Conservation (phyloP, 352 stramenopile genomes). For the Phytophthora nicotianae region DNA sequence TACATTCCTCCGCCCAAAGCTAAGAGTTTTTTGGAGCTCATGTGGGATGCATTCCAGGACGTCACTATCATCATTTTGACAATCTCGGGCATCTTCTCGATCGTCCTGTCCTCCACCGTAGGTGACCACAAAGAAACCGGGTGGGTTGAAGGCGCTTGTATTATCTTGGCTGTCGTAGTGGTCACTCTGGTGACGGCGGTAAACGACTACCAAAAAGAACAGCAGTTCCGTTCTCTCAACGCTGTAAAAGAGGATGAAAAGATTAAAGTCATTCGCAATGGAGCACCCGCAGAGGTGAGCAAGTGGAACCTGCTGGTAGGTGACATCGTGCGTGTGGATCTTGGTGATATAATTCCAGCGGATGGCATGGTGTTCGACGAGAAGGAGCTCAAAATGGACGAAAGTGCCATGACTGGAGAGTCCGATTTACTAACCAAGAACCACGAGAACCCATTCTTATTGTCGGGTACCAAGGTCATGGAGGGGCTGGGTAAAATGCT, state of each 20-base stretch:
- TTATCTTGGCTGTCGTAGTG: slow-evolving; percentile 87
- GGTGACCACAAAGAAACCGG: slow-evolving; percentile 51
- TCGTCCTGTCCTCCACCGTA: slow-evolving; percentile 63
- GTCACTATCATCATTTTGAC: slow-evolving; percentile 90
- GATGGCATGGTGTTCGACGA: slow-evolving; percentile 86
- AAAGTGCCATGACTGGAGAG: slow-evolving; percentile 91
- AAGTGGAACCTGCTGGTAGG: slow-evolving; percentile 87
- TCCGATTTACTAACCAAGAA: slow-evolving; percentile 83
- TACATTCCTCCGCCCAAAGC: slow-evolving; percentile 55
- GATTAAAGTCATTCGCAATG: slow-evolving; percentile 75
- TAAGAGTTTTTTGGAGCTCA: slow-evolving; percentile 72
- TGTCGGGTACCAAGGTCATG: slow-evolving; percentile 91
- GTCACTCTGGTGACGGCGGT: slow-evolving; percentile 84
- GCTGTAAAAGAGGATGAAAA: slow-evolving; percentile 73
- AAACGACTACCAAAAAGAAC: slow-evolving; percentile 92
- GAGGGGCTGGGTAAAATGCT: slow-evolving; percentile 89
- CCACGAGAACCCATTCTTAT: slow-evolving; percentile 77
- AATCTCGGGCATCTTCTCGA: slow-evolving; percentile 73
- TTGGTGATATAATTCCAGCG: slow-evolving; percentile 89
- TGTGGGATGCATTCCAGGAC: slow-evolving; percentile 91
- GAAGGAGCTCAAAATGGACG: slow-evolving; percentile 87
- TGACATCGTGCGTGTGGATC: slow-evolving; percentile 78
- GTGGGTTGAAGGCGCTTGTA: slow-evolving; percentile 91
- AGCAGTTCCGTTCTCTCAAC: slow-evolving; percentile 88
- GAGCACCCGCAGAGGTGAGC: slow-evolving; percentile 48